Evolutionary conservation across 176 grass and related monocot species (phyloP), one percentile per base, ranked within the genome.

Genomic region (Areca catechu): DNA sequence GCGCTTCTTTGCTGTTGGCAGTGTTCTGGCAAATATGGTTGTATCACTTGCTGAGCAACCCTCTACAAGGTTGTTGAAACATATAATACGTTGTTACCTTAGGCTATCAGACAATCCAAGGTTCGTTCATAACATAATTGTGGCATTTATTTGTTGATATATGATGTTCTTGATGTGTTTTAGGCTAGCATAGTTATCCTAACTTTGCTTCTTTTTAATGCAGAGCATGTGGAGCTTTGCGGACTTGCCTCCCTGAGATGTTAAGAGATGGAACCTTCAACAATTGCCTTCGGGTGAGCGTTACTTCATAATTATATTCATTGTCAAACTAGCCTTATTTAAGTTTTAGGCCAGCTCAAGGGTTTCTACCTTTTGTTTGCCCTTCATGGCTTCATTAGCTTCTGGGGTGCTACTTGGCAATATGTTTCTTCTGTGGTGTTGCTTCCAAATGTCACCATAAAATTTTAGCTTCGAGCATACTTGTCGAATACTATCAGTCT

Each of bases 81-180:
- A 98, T 55, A 91, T 83, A 57, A 88, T 98, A 53, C 69, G 87
- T 25, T 98, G 93, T 57, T 98, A 98, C 61, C 93, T 88, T 18
- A 86, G 93, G 71, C 72, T 98, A 67, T 85, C 87, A 59, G 84
- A 92, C 56, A 76, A 98, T 62, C 58, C 54, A 23, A 92, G 80
- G 93, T 92, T 52, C 54, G 30, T 63, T 47, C 1, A 9, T 43
- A 12, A 43, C 34, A 43, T 43, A 10, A 43, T 37, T 43, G 9
- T 2, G 34, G 34, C 34, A 43, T 12, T 43, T 43, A 12, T 43
- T 43, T 43, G 34, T 43, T 43, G 9, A 43, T 43, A 12, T 12
- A 43, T 37, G 30, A 9, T 43, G 7, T 43, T 43, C 9, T 43
- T 43, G 7, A 9, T 43, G 12, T 43, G 34, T 43, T 7, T 18